Evolutionary conservation across 176 grass and related monocot species (phyloP), one percentile per base, ranked within the genome.

Genomic region (Zea luxurians): DNA sequence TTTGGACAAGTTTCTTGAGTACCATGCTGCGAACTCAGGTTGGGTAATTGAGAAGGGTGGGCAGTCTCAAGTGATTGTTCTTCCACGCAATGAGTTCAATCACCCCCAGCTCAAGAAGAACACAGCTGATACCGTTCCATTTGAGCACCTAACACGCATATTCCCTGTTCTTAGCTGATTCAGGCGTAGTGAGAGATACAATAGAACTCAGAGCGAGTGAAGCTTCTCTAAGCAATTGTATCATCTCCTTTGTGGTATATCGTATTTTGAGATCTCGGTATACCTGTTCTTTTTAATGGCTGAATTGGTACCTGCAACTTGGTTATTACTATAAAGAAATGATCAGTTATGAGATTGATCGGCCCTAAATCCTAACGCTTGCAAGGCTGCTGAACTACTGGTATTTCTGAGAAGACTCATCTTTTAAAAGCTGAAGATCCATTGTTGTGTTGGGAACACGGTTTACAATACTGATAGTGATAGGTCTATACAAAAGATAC

Each of bases 101-200:
- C 96, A 95, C 72, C 96, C 96, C 0, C 92, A 95, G 77, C 96
- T 99, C 47, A 99, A 99, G 89, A 99, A 95, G 78, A 95, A 90
- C 66, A 67, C 88, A 46, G 74, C 84, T 54, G 96, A 99, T 63
- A 80, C 61, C 0, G 86, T 99, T 61, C 89, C 90, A 0, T 93
- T 95, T 17, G 90, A 99, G 75, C 96, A 95, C 37, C 61, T 99
- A 15, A 99, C 96, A 17, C 90, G 92, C 70, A 91, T 99, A 77
- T 99, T 94, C 64, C 92, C 90, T 17, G 77, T 84, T 52, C 82
- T 95, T 57, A 99, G 90, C 77, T 99, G 83, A 98, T 86, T 83
- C 54, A 80, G 72, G 75, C 66, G 13, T 35, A 10, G 57, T 12
- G 67, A 48, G 45, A 68, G 64, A 48, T 69, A 34, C 43, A 42